Base-by-base conservation (phyloP, 805 yeast genomes). In the Suhomyces pyralidae region DNA sequence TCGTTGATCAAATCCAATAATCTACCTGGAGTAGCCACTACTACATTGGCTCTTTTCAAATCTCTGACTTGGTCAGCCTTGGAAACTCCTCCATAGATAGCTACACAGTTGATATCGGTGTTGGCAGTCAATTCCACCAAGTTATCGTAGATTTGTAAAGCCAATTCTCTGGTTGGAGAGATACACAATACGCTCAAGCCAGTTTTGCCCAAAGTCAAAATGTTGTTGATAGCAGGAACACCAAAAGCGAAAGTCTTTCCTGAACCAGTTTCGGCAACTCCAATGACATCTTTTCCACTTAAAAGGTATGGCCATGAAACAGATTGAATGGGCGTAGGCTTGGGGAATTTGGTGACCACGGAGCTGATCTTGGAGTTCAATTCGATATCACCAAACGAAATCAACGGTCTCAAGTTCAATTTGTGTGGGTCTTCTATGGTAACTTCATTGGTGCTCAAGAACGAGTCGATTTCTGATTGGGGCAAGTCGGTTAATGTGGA, bases 21-120 rank as follows among this genome's bases (percentile, higher is more conserved):
- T 70, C 99, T 84, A 60, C 99, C 99, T n/a, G 99, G 99, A 3
- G 99, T 94, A 30, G 98, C 99, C 61, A 94, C 89, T 19, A 93
- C 93, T 55, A 90, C 84, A 59, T 88, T 86, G 24, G 91, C 84
- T 46, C 68, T 80, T 58, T 76, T 79, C 57, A 93, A 74, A 51
- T 83, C 83, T 49, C 72, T 76, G 67, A 93, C 83, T 74, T 94
- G 99, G 57, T 88, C 96, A 53, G 89, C 93, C 68, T 94, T 94
- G 61, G 97, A 88, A 53, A 94, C 99, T 73, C 99, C 99, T 60
- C 99, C 99, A 63, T 94, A 94, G 15, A 93, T 79, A 69, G 97
- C 91, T 49, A 87, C 89, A 64, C 93, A 86, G 51, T 83, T 76
- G 52, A 92, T 66, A 8, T 82, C 81, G 45, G 83, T 81, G 43